Conservation (phyloP, 2,329 filamentous ascomycete genomes). For the Paecilomyces dactylethromorphus region DNA sequence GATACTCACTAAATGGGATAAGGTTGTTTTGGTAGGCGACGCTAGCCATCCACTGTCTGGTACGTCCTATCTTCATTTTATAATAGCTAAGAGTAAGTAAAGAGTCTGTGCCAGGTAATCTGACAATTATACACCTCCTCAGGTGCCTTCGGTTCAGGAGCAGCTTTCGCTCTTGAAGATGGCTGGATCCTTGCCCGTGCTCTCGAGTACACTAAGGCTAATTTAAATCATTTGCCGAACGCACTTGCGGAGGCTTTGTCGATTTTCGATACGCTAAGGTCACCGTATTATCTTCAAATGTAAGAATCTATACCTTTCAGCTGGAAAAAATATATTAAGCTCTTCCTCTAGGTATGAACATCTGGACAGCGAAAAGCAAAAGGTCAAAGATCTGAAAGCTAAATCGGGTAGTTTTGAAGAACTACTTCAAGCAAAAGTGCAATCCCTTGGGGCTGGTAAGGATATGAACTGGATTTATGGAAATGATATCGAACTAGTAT, state of each 20-base stretch:
- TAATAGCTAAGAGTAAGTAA: neutral
- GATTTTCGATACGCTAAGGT: conserved; percentile 31
- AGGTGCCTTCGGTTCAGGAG: conserved; percentile 40
- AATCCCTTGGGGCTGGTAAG: conserved; percentile 19
- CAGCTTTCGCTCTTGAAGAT: conserved; percentile 25
- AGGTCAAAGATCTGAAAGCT: conserved; percentile 9
- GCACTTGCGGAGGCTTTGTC: conserved; percentile 19
- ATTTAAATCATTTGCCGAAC: conserved; percentile 2
- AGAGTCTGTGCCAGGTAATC: neutral
- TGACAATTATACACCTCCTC: neutral
- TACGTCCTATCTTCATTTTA: conserved; percentile 1
- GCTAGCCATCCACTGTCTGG: conserved; percentile 50
- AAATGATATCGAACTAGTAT: conserved; percentile 32
- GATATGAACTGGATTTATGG: conserved; percentile 33
- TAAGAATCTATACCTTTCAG: conserved; percentile 6
- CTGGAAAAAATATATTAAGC: neutral
- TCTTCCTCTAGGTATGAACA: conserved; percentile 3
- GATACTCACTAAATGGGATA: conserved; percentile 35
- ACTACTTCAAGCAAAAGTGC: conserved; percentile 19
- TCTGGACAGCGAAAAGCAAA: conserved; percentile 6
- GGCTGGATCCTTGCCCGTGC: conserved; percentile 37
- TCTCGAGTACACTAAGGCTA: conserved; percentile 13
- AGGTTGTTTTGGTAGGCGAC: conserved; percentile 48
- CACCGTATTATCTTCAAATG: conserved; percentile 35
- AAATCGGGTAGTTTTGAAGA: conserved; percentile 18